Evolutionary conservation across 179 eudicot genomes (phyloP).

Genomic region (Beta lomatogona): DNA sequence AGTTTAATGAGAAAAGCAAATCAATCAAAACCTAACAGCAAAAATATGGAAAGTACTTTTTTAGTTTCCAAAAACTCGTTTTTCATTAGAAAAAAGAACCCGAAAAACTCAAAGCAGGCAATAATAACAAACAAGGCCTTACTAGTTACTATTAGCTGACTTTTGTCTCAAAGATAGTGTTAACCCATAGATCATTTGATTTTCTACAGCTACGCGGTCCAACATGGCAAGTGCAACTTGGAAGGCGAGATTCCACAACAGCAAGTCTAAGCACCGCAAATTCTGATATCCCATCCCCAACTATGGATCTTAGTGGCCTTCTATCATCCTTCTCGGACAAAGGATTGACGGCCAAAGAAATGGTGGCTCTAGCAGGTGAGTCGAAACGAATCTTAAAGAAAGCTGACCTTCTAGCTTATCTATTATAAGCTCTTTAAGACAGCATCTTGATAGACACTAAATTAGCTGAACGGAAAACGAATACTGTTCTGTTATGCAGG

Average conservation of each 20-base stretch:
- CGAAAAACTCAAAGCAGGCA: too few relatives aligned
- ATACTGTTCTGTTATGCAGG: constrained; percentile 23
- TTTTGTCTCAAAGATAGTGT: neutral
- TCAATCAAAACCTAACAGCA: too few relatives aligned
- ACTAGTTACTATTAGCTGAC: too few relatives aligned
- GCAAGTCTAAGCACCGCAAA: constrained; percentile 42
- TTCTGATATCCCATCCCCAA: constrained; percentile 50
- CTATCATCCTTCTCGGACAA: constrained; percentile 35
- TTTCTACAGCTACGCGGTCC: constrained; percentile 51
- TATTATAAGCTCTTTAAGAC: neutral
- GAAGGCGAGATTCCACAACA: constrained; percentile 54
- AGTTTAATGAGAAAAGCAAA: too few relatives aligned
- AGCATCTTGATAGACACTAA: neutral
- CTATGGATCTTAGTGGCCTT: constrained; percentile 41
- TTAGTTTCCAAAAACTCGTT: too few relatives aligned
- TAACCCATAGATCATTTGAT: neutral
- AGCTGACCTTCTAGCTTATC: neutral
- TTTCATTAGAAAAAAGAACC: too few relatives aligned
- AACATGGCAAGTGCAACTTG: constrained; percentile 46
- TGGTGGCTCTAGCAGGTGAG: constrained; percentile 53
- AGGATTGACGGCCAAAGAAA: constrained; percentile 44
- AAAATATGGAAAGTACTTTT: too few relatives aligned
- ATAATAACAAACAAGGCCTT: too few relatives aligned
- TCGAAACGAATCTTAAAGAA: too few relatives aligned
- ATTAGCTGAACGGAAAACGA: neutral